Percentiles rank a stretch among this genome's conserved stretches.
These are phyloP conservation scores for Canavalia ensiformis DNA, from an alignment of 306 rosid species.

Conservation along the genomic window DNA sequence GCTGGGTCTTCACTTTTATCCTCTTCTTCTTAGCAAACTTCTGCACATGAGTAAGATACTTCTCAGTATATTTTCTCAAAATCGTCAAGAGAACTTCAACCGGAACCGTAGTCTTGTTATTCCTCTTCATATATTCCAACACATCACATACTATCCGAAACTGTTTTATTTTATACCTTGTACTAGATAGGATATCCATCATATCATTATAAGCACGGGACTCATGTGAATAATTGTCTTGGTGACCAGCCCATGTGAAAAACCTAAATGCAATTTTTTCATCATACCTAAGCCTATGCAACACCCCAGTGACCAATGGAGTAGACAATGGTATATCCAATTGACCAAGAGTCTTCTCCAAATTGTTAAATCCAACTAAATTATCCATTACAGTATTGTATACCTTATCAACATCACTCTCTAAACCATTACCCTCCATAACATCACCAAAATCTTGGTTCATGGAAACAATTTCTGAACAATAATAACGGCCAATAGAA, in stretches of 20 bases:
- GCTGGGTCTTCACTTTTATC: slow-evolving; percentile 81
- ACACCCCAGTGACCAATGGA: slow-evolving; percentile 72
- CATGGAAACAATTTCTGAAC: slow-evolving; percentile 53
- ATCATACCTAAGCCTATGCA: slow-evolving; percentile 76
- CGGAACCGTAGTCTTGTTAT: slow-evolving; percentile 67
- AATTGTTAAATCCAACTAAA: slow-evolving; percentile 56
- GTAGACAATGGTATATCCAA: slow-evolving; percentile 63
- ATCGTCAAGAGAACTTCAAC: slow-evolving; percentile 70
- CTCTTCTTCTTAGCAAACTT: slow-evolving; percentile 90
- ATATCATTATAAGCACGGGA: slow-evolving; percentile 73
- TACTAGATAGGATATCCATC: slow-evolving; percentile 85
- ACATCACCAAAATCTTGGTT: slow-evolving; percentile 47
- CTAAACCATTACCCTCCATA: slow-evolving; percentile 43
- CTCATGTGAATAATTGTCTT: slow-evolving; percentile 80
- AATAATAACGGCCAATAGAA: slow-evolving; percentile 48
- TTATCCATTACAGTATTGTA: slow-evolving; percentile 60
- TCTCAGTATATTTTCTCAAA: slow-evolving; percentile 77
- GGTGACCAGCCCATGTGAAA: slow-evolving; percentile 88
- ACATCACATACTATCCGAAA: slow-evolving; percentile 86
- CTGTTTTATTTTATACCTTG: slow-evolving; percentile 80
- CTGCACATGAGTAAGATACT: slow-evolving; percentile 78
- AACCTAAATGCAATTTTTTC: slow-evolving; percentile 89
- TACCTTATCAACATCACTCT: slow-evolving; percentile 58
- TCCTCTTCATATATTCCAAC: slow-evolving; percentile 92
- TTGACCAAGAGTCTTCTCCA: slow-evolving; percentile 75